Base-by-base conservation (phyloP, 495 filamentous ascomycete species). In the Trypethelium eluteriae region DNA sequence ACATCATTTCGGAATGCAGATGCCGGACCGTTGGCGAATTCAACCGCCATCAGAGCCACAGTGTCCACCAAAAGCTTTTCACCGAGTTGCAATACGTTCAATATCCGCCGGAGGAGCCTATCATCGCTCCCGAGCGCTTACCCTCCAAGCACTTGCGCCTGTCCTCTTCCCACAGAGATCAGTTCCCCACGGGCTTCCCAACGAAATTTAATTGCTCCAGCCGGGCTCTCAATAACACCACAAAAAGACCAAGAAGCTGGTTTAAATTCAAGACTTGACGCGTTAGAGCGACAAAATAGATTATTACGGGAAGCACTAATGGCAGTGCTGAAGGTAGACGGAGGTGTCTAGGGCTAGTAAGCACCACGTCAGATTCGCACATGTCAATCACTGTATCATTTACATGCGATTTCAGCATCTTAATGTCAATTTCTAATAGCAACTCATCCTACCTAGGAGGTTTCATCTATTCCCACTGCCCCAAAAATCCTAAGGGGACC, bases 291-390 rank as follows among this genome's bases (percentile, higher is more conserved):
- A 44, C 67, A 75, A 63, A 76, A 76, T 64, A 62, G 62, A 11
- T 39, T 76, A 9, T 70, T 76, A 11, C 68, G 70, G 18, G 73
- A 73, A 11, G 74, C 74, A 0, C 61, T 76, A 32, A 68, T 68
- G 47, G 74, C 74, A 6, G 73, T 76, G 35, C 64, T 76, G 2
- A 64, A 66, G 56, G 72, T 70, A 9, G 69, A 67, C 53, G 72
- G 71, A 10, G 36, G 47, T 11, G 62, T 76, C 18, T 71, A 72
- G 34, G 2, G 32, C 7, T 53, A 25, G 25, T 25, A 1, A 25
- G 25, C 25, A 25, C 25, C 25, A 25, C 25, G 25, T 25, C 25
- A 25, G 25, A 25, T 25, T 25, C 25, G 25, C 25, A 25, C 25
- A 25, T 25, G 25, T 25, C 25, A 25, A 25, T 25, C 1, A 25